phyloP scores from a whole-genome alignment of 805 yeast species.

The Yamadazyma takamatsuzukensis region DNA sequence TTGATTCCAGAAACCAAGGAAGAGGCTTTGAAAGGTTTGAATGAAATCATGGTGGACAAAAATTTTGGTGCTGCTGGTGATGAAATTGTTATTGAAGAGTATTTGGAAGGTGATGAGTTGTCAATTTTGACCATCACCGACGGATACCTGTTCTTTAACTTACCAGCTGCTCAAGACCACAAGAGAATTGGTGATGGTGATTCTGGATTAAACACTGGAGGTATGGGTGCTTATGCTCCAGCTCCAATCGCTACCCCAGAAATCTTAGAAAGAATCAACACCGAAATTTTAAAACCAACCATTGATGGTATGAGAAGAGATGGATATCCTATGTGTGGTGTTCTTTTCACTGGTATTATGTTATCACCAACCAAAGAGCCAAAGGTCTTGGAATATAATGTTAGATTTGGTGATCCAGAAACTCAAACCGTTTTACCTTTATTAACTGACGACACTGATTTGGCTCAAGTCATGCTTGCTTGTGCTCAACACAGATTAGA shows the following conservation, averaged over 20 bases:
- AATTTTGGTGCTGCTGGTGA: conserved; percentile 94
- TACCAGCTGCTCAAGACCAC: conserved; percentile 98
- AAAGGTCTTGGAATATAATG: conserved; percentile 93
- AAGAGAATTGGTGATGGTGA: conserved; percentile 94
- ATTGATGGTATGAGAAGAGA: conserved; percentile 95
- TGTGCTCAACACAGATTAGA: conserved; percentile 94
- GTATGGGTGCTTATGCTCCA: conserved; percentile 99
- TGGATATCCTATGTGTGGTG: conserved; percentile 93
- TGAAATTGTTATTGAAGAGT: conserved; percentile 90
- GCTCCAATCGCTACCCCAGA: conserved; percentile 90
- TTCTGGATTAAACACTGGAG: conserved; percentile 94
- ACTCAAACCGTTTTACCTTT: conserved; percentile 94
- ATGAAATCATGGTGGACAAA: conserved; percentile 83
- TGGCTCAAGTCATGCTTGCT: conserved; percentile 89
- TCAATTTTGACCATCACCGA: conserved; percentile 89
- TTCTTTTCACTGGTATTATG: conserved; percentile 93
- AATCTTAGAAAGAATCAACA: conserved; percentile 65
- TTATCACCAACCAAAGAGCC: conserved; percentile 79
- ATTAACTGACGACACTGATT: conserved; percentile 77
- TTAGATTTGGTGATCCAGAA: conserved; percentile 98
- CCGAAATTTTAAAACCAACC: conserved; percentile 80
- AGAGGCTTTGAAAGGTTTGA: conserved; percentile 82
- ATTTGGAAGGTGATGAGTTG: conserved; percentile 93
- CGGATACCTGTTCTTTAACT: conserved; percentile 84
- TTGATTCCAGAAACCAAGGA: conserved; percentile 79